phyloP scores from a whole-genome alignment of 1,284 basidiomycete species.

The Rugosomyces carneus region DNA sequence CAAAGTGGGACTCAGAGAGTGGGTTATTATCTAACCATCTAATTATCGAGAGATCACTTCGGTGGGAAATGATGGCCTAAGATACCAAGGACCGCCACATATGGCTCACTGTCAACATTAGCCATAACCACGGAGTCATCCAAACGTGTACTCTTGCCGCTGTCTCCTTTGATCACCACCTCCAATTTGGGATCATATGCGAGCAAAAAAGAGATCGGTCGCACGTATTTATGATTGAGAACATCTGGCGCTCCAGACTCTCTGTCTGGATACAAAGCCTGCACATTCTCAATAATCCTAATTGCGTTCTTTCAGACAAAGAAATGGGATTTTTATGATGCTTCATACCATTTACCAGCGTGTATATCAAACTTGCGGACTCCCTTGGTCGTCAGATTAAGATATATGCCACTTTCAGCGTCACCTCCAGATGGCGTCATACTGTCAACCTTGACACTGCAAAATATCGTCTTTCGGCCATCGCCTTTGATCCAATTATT shows the following conservation, averaged over 20 bases:
- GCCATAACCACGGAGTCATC: neutral
- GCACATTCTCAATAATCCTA: neutral
- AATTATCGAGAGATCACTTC: neutral
- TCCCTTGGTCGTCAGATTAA: conserved; percentile 2
- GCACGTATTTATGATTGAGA: neutral
- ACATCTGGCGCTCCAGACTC: neutral
- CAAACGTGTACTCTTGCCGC: neutral
- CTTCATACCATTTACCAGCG: neutral
- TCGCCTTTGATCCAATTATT: neutral
- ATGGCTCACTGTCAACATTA: neutral
- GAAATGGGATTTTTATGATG: no score
- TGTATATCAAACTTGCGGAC: neutral
- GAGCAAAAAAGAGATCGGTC: neutral
- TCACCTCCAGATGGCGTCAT: neutral
- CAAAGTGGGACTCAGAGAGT: no score
- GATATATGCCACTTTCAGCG: neutral
- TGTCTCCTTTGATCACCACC: neutral
- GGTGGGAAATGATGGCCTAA: conserved; percentile 1
- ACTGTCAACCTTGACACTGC: neutral
- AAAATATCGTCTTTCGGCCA: neutral
- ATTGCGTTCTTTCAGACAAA: neutral
- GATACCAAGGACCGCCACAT: conserved; percentile 1
- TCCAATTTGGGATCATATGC: conserved; percentile 2
- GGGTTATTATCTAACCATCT: no score
- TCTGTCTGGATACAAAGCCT: neutral